Conservation (phyloP, 305 asterid genomes). For the Nicotiana rustica region DNA sequence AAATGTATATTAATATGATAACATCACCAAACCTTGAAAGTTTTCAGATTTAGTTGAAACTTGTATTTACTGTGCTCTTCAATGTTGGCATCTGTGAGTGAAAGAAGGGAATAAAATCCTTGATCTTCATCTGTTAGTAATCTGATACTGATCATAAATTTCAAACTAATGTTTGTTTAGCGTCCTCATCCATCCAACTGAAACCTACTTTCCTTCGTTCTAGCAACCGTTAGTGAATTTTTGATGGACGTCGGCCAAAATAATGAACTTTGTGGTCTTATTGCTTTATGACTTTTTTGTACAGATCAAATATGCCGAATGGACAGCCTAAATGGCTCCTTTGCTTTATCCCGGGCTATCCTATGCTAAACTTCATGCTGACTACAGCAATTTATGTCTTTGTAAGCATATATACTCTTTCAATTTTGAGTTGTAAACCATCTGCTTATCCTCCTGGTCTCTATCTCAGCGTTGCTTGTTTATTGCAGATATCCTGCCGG, state of each 20-base stretch:
- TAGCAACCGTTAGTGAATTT: neutral
- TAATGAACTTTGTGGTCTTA: neutral
- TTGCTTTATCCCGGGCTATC: slow-evolving; percentile 80
- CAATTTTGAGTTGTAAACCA: neutral
- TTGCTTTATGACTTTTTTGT: slow-evolving; percentile 19
- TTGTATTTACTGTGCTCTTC: neutral
- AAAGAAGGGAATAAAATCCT: slow-evolving; percentile 12
- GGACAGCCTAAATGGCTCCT: slow-evolving; percentile 98
- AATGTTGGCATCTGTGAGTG: slow-evolving; percentile 12
- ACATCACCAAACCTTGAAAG: neutral
- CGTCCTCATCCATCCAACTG: neutral
- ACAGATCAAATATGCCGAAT: slow-evolving; percentile 85
- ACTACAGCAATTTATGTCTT: slow-evolving; percentile 74
- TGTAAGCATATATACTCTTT: slow-evolving; percentile 54
- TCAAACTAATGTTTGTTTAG: neutral
- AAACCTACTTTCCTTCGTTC: neutral
- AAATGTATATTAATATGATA: neutral
- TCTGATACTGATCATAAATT: neutral
- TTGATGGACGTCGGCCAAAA: neutral
- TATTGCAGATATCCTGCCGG: slow-evolving; percentile 75
- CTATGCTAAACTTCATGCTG: slow-evolving; percentile 88
- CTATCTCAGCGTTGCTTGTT: neutral
- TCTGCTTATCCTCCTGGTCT: neutral
- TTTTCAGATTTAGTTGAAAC: neutral
- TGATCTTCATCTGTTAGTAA: slow-evolving; percentile 17